Evolutionary conservation across 257 asterid species (phyloP).

Genomic region (Primulina tabacum): DNA sequence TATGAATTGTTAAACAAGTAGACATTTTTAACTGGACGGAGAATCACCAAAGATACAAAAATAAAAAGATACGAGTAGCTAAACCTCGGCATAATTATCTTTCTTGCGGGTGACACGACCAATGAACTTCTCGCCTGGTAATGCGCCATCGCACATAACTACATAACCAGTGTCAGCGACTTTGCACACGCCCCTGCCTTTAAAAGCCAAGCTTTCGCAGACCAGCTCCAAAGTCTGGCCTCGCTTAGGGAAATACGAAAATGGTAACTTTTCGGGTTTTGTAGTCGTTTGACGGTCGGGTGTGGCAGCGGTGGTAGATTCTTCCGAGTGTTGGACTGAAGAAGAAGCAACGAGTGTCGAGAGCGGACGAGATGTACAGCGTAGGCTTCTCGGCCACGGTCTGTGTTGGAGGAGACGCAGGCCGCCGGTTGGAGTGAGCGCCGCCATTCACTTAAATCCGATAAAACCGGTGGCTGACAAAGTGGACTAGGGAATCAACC

Average conservation of each 20-base stretch:
- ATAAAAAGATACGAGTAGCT: neutral
- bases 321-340: conserved; percentile 42
- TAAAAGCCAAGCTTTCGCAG: conserved; percentile 83
- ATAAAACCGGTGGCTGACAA: too few relatives aligned
- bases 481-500: too few relatives aligned
- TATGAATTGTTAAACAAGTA: neutral
- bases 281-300: conserved; percentile 23
- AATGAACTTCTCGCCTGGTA: conserved; percentile 85
- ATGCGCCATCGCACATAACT: conserved; percentile 86
- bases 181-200: conserved; percentile 89
- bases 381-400: conserved; percentile 46
- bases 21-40: conserved; percentile 5
- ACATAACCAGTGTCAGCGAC: conserved; percentile 75
- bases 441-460: conserved; percentile 15
- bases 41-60: neutral
- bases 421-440: conserved; percentile 46
- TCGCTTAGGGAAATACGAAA: conserved; percentile 66
- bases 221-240: conserved; percentile 84
- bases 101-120: conserved; percentile 82
- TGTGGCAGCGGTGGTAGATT: conserved; percentile 22
- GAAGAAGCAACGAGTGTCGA: conserved; percentile 46
- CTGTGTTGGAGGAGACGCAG: conserved; percentile 41
- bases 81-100: conserved; percentile 80
- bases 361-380: conserved; percentile 28
- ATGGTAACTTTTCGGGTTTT: conserved; percentile 10